Base-by-base conservation (phyloP, 768 basidiomycete genomes). In the Filobasidium floriforme region DNA sequence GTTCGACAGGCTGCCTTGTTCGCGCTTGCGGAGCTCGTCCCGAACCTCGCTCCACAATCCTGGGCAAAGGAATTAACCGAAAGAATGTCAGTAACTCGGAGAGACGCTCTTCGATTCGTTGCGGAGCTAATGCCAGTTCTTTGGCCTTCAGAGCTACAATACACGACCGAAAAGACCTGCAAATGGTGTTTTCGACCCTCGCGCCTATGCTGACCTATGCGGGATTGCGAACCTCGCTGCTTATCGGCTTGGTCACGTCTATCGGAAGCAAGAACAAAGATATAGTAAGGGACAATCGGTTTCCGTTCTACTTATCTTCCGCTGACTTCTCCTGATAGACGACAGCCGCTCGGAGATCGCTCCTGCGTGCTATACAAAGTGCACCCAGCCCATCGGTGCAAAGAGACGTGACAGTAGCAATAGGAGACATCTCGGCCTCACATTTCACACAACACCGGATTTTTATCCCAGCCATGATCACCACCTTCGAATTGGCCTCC, bases 261-360 rank as follows among this genome's bases (percentile, higher is more conserved):
- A 81, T 91, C 43, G 88, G 87, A 41, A 89, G 89, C 76, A 88
- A 86, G 78, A 90, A 90, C 10, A 86, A 89, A 67, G 89, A 87
- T 73, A 90, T 87, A 6, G 93, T 94, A 74, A 79, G 88, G 79
- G 55, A 19, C 44, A 44, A 9, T 14, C 41, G 44, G 18, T n/a
- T 28, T n/a, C 6, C 26, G 2, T 24, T 24, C 54, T 11, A 9
- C 1, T 7, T 18, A 18, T 19, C 7, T 41, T 37, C 29, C n/a
- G 3, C 29, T 60, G 28, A 43, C 41, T 3, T 40, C 28, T 32
- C 26, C 26, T 6, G 59, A 37, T 59, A 55, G 2, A 49, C 57
- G 7, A 29, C 59, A 22, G 57, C 57, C 41, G 57, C 52, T 19
- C 24, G 18, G 37, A 32, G 4, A 55, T 26, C 63, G 46, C 26